Evolutionary conservation across 352 stramenopile species (phyloP).

Genomic region (Phytophthora cryptogea): DNA sequence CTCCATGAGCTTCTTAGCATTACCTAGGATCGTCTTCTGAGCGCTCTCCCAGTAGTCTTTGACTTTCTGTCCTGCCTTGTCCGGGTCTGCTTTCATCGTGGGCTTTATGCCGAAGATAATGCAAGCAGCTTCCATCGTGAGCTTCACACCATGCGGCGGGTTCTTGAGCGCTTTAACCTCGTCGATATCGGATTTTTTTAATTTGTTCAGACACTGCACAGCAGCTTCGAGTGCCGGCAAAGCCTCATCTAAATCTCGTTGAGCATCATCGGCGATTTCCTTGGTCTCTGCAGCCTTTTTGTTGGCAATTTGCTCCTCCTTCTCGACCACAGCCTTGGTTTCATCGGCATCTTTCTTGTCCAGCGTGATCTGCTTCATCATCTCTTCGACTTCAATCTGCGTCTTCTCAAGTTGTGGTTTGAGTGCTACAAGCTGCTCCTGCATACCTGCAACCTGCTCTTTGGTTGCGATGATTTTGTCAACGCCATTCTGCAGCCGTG

Average conservation of each 20-base stretch:
- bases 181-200: slow-evolving; percentile 95
- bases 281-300: slow-evolving; percentile 93
- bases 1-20: slow-evolving; percentile 91
- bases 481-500: slow-evolving; percentile 88
- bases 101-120: slow-evolving; percentile 96
- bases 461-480: slow-evolving; percentile 94
- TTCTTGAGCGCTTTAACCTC: slow-evolving; percentile 92
- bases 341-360: slow-evolving; percentile 93
- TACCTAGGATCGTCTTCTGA: slow-evolving; percentile 85
- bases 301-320: slow-evolving; percentile 91
- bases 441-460: slow-evolving; percentile 91
- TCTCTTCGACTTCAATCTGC: slow-evolving; percentile 92
- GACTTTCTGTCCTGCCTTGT: slow-evolving; percentile 91
- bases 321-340: slow-evolving; percentile 90
- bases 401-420: slow-evolving; percentile 93
- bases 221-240: slow-evolving; percentile 91
- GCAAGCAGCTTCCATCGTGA: slow-evolving; percentile 93
- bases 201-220: slow-evolving; percentile 89
- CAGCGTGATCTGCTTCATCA: slow-evolving; percentile 94
- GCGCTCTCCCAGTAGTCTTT: slow-evolving; percentile 92
- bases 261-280: slow-evolving; percentile 91
- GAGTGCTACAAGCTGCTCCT: slow-evolving; percentile 91
- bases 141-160: slow-evolving; percentile 77
- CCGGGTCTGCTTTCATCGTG: slow-evolving; percentile 84
- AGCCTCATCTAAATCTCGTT: slow-evolving; percentile 93